Evolutionary conservation across 352 stramenopile genomes (phyloP).

Genomic region (Phytopythium ostracodes): DNA sequence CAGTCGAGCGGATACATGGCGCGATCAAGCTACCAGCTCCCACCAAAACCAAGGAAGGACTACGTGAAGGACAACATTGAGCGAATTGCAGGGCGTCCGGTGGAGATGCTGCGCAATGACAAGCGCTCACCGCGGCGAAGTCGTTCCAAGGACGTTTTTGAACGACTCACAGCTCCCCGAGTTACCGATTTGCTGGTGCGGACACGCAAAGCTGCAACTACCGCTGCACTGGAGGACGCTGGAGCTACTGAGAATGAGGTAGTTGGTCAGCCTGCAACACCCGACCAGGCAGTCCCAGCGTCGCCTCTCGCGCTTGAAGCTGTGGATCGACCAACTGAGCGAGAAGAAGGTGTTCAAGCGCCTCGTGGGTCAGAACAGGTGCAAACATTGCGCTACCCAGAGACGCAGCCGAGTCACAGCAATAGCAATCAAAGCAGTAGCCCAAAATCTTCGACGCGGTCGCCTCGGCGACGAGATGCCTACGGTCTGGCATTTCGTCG

Average conservation of each 20-base stretch:
- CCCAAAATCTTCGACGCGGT: not conserved
- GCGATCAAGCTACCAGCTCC: conserved; percentile 10
- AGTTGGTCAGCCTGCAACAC: not conserved
- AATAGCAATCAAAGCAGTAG: not conserved
- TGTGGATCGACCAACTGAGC: not conserved
- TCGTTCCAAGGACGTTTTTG: conserved; percentile 32
- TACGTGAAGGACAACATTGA: conserved; percentile 62
- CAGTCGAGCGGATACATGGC: conserved; percentile 25
- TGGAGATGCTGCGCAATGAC: not conserved
- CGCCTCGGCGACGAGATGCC: not conserved
- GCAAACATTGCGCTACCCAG: not conserved
- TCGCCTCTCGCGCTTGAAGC: not conserved
- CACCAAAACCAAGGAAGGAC: conserved; percentile 23
- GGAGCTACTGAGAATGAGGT: too few relatives aligned
- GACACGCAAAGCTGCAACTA: too few relatives aligned
- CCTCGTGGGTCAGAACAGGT: not conserved
- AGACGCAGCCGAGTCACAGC: not conserved
- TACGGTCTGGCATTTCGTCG: not conserved
- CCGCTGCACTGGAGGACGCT: not conserved
- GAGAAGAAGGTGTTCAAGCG: not conserved
- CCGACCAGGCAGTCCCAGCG: too few relatives aligned
- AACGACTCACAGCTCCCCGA: conserved; percentile 28
- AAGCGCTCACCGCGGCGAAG: not conserved
- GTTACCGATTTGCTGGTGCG: conserved; percentile 17
- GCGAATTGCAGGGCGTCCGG: conserved; percentile 28